Percentiles rank a stretch among this genome's conserved stretches.
Conservation (phyloP, 106 monocot species). For the Dioscorea alata region DNA sequence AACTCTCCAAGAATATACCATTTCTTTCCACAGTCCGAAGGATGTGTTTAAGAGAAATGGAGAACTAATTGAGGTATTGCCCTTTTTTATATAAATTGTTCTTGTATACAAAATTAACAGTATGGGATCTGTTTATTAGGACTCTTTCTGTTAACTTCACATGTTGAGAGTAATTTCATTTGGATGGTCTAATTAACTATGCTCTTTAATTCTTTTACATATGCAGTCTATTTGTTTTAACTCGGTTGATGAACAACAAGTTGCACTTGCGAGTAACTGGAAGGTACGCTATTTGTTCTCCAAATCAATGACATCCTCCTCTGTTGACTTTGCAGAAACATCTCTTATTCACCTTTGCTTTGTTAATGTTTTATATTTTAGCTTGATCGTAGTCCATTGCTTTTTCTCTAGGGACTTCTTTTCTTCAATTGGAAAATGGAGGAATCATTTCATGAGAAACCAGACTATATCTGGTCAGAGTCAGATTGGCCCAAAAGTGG, state of each 20-base stretch:
- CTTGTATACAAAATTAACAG: too few relatives aligned
- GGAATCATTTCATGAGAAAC: slow-evolving; percentile 14
- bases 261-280: slow-evolving; percentile 63
- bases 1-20: slow-evolving; percentile 7
- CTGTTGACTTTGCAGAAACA: background rate
- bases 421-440: slow-evolving; percentile 58
- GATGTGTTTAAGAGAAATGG: slow-evolving; percentile 83
- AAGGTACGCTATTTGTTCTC: slow-evolving; percentile 32
- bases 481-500: slow-evolving; percentile 83
- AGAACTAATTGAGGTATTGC: slow-evolving; percentile 81
- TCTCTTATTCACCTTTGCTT: slow-evolving; percentile 4
- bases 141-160: too few relatives aligned
- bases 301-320: background rate
- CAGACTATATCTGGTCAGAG: slow-evolving; percentile 70
- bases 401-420: slow-evolving; percentile 56
- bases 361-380: too few relatives aligned
- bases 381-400: too few relatives aligned
- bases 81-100: background rate
- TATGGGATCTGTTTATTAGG: too few relatives aligned
- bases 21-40: slow-evolving; percentile 56
- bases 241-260: slow-evolving; percentile 67
- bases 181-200: too few relatives aligned
- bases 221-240: slow-evolving; percentile 84
- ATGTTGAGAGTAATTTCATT: too few relatives aligned
- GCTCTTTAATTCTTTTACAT: background rate